Percentiles rank a stretch among this genome's conserved stretches.
Conservation (phyloP, 352 stramenopile species). For the Albugo laibachii region DNA sequence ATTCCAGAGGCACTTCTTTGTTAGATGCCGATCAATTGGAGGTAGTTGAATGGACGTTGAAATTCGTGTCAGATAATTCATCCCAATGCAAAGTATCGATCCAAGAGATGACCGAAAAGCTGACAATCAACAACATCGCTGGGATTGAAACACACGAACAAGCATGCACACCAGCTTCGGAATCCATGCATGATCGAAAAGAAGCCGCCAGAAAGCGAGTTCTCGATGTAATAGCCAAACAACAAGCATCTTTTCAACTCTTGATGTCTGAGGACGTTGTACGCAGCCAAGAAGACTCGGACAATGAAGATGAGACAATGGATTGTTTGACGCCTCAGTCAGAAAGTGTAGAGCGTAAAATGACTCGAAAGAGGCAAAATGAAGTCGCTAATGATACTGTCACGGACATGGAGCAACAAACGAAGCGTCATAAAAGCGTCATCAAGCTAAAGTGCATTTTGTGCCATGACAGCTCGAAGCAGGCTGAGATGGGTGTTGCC, state of each 20-base stretch:
- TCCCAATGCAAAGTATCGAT: slow-evolving; percentile 17
- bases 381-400: no score
- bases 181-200: slow-evolving; percentile 47
- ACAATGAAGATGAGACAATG: slow-evolving; percentile 13
- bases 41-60: slow-evolving; percentile 59
- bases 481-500: slow-evolving; percentile 69
- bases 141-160: neutral
- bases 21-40: slow-evolving; percentile 56
- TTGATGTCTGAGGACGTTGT: slow-evolving; percentile 38
- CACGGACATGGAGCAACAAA: slow-evolving; percentile 5
- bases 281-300: slow-evolving; percentile 1
- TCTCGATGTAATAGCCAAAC: slow-evolving; percentile 58
- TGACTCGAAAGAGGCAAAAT: no score
- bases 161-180: slow-evolving; percentile 1
- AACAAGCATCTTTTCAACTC: slow-evolving; percentile 65
- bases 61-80: slow-evolving; percentile 28
- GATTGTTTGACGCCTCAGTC: slow-evolving; percentile 3
- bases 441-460: slow-evolving; percentile 67
- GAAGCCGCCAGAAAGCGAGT: slow-evolving; percentile 54
- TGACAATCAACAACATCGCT: neutral
- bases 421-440: slow-evolving; percentile 26
- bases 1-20: slow-evolving; percentile 17
- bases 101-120: slow-evolving; percentile 9
- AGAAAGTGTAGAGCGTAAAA: no score
- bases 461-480: slow-evolving; percentile 58